Base-by-base conservation (phyloP, 768 basidiomycete genomes). In the Calocera cornea region DNA sequence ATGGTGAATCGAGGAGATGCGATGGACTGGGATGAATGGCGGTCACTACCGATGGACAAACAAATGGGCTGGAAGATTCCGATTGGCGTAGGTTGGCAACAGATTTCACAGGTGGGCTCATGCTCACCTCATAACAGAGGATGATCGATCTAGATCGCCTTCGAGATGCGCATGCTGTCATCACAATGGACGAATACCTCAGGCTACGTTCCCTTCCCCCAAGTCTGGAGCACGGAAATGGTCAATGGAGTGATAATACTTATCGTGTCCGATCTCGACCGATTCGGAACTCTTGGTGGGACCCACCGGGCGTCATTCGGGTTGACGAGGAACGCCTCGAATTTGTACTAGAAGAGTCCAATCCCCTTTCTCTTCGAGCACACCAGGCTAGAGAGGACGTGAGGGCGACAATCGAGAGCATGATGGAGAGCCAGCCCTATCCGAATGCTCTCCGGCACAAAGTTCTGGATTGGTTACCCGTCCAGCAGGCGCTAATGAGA, bases 1-100 rank as follows among this genome's bases (percentile, higher is more conserved):
- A 82, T 80, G 79, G 74, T 82, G 34, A 81, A 82, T 70, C 76
- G 81, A 54, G 77, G 78, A 41, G 80, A 82, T 63, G 80, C 76
- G 11, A 72, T 80, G 68, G 73, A 77, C 33, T 69, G 66, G 54
- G 74, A 78, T 38, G 79, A 81, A 67, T 82, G 81, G 81, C 73
- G 77, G 2, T 68, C 75, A 3, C 69, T 78, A 3, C 79, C 80
- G 7, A 67, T 73, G 12, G 72, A 72, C 60, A 70, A 73, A 65
- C 73, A 74, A 63, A 73, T 74, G 71, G 74, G 71, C 14, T 74
- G 69, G 70, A 68, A 70, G 27, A 69, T 74, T 34, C 74, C 73
- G 7, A 72, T 70, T 27, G 69, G 69, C 60, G 69, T 72, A 40
- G 19, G 69, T 65, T 47, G 8, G 7, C 44, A 17, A 47, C 36